Base-by-base conservation (phyloP, 2,329 filamentous ascomycete genomes). In the Diaporthe batatas region DNA sequence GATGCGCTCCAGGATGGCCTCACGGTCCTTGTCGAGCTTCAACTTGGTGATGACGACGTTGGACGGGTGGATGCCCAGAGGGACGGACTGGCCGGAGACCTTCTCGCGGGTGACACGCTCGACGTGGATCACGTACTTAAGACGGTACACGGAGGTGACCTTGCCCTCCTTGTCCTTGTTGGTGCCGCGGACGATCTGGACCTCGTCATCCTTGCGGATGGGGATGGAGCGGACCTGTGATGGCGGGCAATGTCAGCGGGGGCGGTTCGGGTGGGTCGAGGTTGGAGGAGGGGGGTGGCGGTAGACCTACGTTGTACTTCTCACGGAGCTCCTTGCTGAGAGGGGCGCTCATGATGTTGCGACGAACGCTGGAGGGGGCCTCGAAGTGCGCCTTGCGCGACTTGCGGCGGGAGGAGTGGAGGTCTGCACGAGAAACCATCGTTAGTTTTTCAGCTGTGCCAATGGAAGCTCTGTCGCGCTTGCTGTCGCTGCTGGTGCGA, bases 131-230 rank as follows among this genome's bases (percentile, higher is more conserved):
- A 95, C 90, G 88, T 96, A 99, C 89, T 98, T 98, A 83, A 98
- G 93, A 86, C 95, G 94, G 93, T 98, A 99, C 85, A 98, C 96
- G 82, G 94, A 94, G 82, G 92, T 95, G 88, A 99, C 90, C 91
- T 98, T 98, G 90, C 96, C 96, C 90, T 98, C 96, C 83, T 95
- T 94, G 84, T 96, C 96, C 91, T 98, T 98, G 91, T 97, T 93
- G 87, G 89, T 88, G 82, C 96, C 96, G 80, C 96, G 95, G 84
- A 96, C 92, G 82, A 99, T 93, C 83, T 89, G 90, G 84, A 98
- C 95, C 88, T 97, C 94, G 87, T 98, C 94, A 84, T 98, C 96
- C 89, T 98, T 98, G 89, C 96, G 94, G 89, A 98, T 91, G 84
- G 96, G 96, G 85, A 98, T 97, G 86, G 91, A 92, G 89, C 94